Conservation (phyloP, 2,329 filamentous ascomycete genomes). For the Dactylonectria macrodidyma region DNA sequence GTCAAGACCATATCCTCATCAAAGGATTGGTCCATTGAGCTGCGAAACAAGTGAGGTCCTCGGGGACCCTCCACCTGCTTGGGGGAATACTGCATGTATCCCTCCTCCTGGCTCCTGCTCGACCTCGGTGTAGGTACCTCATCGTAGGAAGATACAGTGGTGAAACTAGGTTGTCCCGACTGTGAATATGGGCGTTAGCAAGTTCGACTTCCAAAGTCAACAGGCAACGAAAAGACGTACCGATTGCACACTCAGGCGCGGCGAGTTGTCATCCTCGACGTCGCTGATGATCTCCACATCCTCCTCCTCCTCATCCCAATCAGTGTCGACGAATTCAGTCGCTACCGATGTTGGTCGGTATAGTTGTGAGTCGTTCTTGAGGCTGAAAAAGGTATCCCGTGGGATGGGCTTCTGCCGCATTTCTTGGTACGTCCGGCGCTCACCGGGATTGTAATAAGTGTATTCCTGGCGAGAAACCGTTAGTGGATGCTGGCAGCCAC, state of each 20-base stretch:
- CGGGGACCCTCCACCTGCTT: constrained; percentile 84
- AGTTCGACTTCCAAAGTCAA: constrained; percentile 9
- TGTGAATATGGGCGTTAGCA: constrained; percentile 54
- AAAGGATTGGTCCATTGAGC: constrained; percentile 67
- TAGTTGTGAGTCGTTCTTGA: constrained; percentile 63
- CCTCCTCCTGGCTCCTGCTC: constrained; percentile 68
- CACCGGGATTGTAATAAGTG: constrained; percentile 54
- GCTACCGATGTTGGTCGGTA: constrained; percentile 77
- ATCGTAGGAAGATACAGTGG: constrained; percentile 89
- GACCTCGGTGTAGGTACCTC: constrained; percentile 85
- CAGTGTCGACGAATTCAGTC: constrained; percentile 85
- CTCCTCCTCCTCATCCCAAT: constrained; percentile 76
- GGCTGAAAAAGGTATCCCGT: constrained; percentile 74
- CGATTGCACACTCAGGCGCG: constrained; percentile 78
- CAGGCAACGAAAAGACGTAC: constrained; percentile 63
- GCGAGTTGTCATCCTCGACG: constrained; percentile 76
- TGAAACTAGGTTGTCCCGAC: constrained; percentile 82
- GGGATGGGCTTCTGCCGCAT: constrained; percentile 67
- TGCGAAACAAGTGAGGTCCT: constrained; percentile 89
- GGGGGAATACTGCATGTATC: constrained; percentile 71
- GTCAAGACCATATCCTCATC: constrained; percentile 71
- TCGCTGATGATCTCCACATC: constrained; percentile 69
- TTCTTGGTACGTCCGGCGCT: constrained; percentile 60
- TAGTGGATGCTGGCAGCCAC: constrained; percentile 3
- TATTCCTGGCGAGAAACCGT: constrained; percentile 50